These are phyloP conservation scores for Trichoderma atroviride DNA, from an alignment of 2,329 filamentous ascomycete genomes.

Conservation along the genomic window DNA sequence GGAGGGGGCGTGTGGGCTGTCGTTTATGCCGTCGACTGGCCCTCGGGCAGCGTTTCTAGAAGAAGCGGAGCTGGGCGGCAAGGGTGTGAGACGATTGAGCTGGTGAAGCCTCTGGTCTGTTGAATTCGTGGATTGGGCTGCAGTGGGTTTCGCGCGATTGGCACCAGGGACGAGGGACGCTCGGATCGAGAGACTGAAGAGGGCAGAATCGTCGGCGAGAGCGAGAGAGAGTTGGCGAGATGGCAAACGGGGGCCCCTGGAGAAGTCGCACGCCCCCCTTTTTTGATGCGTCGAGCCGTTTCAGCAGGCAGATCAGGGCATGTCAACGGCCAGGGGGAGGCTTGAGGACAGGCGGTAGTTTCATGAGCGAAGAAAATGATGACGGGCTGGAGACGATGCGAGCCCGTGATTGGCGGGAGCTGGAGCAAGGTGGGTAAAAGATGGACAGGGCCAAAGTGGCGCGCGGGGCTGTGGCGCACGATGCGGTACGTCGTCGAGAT, in stretches of 20 bases:
- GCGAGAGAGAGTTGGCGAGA: constrained; percentile 9
- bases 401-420: constrained; percentile 9
- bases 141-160: not conserved
- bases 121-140: not conserved
- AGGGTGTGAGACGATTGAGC: constrained; percentile 30
- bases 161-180: constrained; percentile 10
- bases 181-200: constrained; percentile 15
- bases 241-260: constrained; percentile 25
- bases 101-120: constrained; percentile 8
- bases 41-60: constrained; percentile 36
- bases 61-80: constrained; percentile 38
- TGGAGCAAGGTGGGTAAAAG: not conserved
- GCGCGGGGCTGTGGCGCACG: constrained; percentile 17
- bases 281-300: constrained; percentile 21
- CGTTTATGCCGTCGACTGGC: constrained; percentile 33
- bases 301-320: constrained; percentile 24
- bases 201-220: constrained; percentile 17
- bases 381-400: not conserved
- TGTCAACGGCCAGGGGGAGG: constrained; percentile 7
- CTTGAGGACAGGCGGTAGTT: constrained; percentile 6
- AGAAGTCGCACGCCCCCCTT: constrained; percentile 17
- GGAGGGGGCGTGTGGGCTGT: constrained; percentile 32
- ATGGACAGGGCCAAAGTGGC: not conserved
- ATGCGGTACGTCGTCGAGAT: not conserved
- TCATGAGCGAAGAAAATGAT: not conserved